These are phyloP conservation scores for Marsdenia floribunda DNA, from an alignment of 257 asterid species.

Conservation along the genomic window DNA sequence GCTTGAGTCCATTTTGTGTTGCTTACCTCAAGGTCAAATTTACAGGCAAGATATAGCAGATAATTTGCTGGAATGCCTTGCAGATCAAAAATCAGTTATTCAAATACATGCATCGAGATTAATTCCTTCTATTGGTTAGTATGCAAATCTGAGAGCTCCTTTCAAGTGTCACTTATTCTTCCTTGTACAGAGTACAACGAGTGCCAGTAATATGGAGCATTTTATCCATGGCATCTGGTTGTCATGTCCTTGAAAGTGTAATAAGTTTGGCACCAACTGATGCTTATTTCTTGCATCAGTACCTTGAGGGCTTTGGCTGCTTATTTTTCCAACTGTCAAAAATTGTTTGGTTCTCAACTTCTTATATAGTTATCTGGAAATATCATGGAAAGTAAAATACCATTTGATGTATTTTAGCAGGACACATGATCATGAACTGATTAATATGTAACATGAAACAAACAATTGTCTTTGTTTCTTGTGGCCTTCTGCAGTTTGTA, in stretches of 20 bases:
- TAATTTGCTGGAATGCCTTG: constrained; percentile 59
- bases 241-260: neutral
- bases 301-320: neutral
- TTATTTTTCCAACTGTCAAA: neutral
- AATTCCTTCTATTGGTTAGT: constrained; percentile 72
- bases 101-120: constrained; percentile 48
- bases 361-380: neutral
- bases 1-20: neutral
- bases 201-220: neutral
- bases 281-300: neutral
- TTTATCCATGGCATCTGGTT: neutral
- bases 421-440: neutral
- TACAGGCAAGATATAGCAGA: constrained; percentile 71
- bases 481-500: neutral
- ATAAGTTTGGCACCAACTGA: neutral
- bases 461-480: neutral
- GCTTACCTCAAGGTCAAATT: constrained; percentile 15
- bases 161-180: neutral
- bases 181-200: neutral
- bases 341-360: neutral
- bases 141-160: constrained; percentile 5
- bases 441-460: neutral
- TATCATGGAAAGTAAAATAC: neutral
- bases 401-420: neutral
- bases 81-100: constrained; percentile 56